phyloP scores from a whole-genome alignment of 768 basidiomycete species.

The Gloeopeniophorella convolvens region DNA sequence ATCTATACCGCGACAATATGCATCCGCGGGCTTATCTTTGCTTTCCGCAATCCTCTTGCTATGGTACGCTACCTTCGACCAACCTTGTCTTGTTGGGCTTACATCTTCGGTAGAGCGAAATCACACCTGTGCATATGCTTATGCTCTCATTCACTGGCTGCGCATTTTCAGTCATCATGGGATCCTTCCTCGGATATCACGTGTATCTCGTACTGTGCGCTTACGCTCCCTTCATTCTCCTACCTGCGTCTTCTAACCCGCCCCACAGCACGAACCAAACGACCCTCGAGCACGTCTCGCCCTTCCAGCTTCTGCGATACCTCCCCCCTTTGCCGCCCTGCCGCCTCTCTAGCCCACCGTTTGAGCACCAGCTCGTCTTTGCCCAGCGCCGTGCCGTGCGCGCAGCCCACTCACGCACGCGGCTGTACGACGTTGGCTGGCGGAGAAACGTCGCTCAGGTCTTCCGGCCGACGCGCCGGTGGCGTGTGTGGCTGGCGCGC shows the following conservation, averaged over 20 bases:
- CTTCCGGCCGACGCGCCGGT: conserved; percentile 46
- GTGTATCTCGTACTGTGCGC: conserved; percentile 68
- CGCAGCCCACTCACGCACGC: conserved; percentile 53
- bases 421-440: conserved; percentile 71
- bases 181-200: conserved; percentile 72
- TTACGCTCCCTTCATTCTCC: conserved; percentile 11
- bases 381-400: conserved; percentile 59
- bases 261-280: conserved; percentile 70
- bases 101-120: conserved; percentile 42
- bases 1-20: conserved; percentile 53
- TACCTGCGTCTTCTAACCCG: neutral
- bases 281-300: conserved; percentile 71
- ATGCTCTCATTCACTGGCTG: conserved; percentile 53
- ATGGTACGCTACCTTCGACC: conserved; percentile 55
- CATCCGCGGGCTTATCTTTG: conserved; percentile 49
- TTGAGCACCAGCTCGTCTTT: conserved; percentile 65
- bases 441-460: conserved; percentile 62
- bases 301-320: conserved; percentile 65
- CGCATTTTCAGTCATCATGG: conserved; percentile 58
- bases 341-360: conserved; percentile 57
- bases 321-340: conserved; percentile 57
- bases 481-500: conserved; percentile 46
- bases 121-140: conserved; percentile 66
- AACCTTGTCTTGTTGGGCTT: neutral
- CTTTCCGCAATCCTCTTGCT: conserved; percentile 54